Evolutionary conservation across 768 basidiomycete genomes (phyloP).

Genomic region (Candolleomyces aberdarensis): DNA sequence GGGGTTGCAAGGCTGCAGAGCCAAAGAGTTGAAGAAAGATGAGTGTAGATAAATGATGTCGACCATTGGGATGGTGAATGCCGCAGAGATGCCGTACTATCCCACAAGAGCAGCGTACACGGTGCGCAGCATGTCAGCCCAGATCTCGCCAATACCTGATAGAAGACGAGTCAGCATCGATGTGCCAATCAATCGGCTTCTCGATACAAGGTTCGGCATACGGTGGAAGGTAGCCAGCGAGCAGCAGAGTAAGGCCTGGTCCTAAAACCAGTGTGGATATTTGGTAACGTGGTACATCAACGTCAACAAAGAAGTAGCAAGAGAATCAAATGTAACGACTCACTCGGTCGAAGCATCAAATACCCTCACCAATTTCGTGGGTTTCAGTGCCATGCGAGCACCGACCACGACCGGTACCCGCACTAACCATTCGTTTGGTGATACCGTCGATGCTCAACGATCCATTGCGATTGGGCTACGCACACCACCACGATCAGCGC

Average conservation of each 20-base stretch:
- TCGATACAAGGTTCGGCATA: neutral
- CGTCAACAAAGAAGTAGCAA: neutral
- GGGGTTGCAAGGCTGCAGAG: no score
- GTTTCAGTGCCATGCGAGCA: slow-evolving; percentile 63
- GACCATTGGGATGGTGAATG: slow-evolving; percentile 32
- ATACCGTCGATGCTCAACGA: slow-evolving; percentile 56
- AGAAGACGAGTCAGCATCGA: no score
- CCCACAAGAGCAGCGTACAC: slow-evolving; percentile 36
- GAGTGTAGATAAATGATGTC: slow-evolving; percentile 43
- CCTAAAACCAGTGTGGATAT: slow-evolving; percentile 48
- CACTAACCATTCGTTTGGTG: slow-evolving; percentile 47
- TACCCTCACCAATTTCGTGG: slow-evolving; percentile 62
- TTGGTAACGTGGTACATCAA: slow-evolving; percentile 45
- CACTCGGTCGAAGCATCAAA: slow-evolving; percentile 5
- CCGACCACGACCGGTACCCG: slow-evolving; percentile 50
- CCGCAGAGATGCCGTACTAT: slow-evolving; percentile 31
- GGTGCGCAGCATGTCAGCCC: slow-evolving; percentile 41
- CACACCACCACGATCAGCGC: no score
- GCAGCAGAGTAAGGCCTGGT: slow-evolving; percentile 52
- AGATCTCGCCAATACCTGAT: slow-evolving; percentile 48
- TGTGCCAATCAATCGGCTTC: neutral
- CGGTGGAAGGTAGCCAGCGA: neutral
- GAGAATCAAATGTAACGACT: neutral
- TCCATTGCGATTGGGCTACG: slow-evolving; percentile 25
- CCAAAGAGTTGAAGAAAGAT: neutral